phyloP scores from a whole-genome alignment of 805 yeast species.

The Candida xiaguanensis region DNA sequence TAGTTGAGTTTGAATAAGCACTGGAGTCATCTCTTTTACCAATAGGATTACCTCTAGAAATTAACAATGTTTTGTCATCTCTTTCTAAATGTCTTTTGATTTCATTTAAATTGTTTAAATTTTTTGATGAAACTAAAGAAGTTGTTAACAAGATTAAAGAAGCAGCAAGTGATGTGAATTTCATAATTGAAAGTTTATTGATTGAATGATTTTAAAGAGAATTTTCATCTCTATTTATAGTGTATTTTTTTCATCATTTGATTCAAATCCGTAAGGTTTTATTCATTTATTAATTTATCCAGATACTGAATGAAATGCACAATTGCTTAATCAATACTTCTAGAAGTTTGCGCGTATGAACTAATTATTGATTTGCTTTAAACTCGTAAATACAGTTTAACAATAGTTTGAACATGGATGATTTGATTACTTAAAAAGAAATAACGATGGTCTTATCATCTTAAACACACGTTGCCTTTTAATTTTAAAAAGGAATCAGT shows the following conservation, averaged over 20 bases:
- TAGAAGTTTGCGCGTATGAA: neutral
- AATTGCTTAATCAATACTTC: neutral
- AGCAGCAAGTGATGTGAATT: neutral
- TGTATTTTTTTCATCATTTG: no score
- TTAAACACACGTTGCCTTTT: no score
- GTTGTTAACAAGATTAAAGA: neutral
- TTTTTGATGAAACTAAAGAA: neutral
- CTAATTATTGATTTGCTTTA: no score
- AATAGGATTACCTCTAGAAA: no score
- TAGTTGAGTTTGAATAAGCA: neutral
- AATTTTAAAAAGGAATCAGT: no score
- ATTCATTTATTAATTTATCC: no score
- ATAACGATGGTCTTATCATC: no score
- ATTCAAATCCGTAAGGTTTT: no score
- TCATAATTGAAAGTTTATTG: constrained; percentile 2
- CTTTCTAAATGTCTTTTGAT: neutral
- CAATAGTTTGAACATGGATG: no score
- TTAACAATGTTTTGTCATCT: neutral
- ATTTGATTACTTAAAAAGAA: no score
- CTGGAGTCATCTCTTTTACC: neutral
- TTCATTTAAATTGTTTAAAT: neutral
- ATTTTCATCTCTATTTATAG: neutral
- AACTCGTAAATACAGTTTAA: no score
- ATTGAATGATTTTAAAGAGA: no score
- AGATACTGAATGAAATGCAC: neutral